A percentile compares a stretch with the other conserved stretches of the same genome.
phyloP scores from a whole-genome alignment of 2,329 filamentous ascomycete species.

The Colletotrichum sp. region DNA sequence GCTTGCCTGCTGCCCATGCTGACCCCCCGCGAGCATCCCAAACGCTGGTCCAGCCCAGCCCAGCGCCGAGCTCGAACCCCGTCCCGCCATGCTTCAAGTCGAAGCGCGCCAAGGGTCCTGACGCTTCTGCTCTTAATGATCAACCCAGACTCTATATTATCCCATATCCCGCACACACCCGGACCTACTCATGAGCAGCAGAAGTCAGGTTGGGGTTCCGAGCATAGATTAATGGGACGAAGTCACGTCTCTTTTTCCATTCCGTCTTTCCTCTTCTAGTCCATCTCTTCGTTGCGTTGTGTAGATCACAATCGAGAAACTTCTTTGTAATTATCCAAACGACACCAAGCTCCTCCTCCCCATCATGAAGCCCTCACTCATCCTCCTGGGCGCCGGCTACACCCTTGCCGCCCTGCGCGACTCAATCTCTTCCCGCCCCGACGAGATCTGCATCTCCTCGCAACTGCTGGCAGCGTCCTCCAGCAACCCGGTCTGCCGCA shows the following conservation, averaged over 20 bases:
- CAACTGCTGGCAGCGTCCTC: conserved; percentile 19
- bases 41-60: conserved; percentile 13
- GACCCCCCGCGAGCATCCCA: conserved; percentile 16
- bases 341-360: background rate
- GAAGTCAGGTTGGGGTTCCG: background rate
- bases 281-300: background rate
- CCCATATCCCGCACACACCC: background rate
- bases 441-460: conserved; percentile 21
- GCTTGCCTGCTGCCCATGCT: background rate
- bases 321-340: background rate
- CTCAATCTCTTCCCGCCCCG: conserved; percentile 15
- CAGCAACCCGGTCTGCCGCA: conserved; percentile 16
- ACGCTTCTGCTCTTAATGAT: background rate
- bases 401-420: conserved; percentile 14
- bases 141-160: background rate
- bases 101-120: conserved; percentile 8
- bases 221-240: conserved; percentile 15
- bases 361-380: conserved; percentile 16
- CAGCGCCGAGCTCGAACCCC: conserved; percentile 11
- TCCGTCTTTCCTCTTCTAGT: background rate
- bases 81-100: conserved; percentile 14
- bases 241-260: background rate
- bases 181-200: background rate
- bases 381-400: background rate
- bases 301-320: conserved; percentile 9